These are phyloP conservation scores for Podaxis sp. DNA, from an alignment of 768 basidiomycete genomes.

Conservation along the genomic window DNA sequence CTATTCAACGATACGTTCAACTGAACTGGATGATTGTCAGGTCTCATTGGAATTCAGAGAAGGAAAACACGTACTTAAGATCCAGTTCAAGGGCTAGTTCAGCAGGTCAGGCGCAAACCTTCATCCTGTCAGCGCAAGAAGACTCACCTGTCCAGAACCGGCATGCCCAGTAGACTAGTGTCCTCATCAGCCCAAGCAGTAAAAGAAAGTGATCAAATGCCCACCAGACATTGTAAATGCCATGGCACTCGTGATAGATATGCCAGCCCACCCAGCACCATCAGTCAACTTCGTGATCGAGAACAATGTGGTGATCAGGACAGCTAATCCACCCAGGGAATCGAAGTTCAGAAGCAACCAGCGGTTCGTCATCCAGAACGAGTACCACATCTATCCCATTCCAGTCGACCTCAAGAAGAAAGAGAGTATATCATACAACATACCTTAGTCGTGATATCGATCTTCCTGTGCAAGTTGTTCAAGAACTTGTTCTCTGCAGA, in stretches of 20 bases:
- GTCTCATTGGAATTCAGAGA: neutral
- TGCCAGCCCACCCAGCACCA: conserved; percentile 60
- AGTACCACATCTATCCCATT: conserved; percentile 69
- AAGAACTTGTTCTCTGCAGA: conserved; percentile 79
- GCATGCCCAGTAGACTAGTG: conserved; percentile 49
- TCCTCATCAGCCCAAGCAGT: neutral
- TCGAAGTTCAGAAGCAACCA: conserved; percentile 88
- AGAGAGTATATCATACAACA: neutral
- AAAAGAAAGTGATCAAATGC: neutral
- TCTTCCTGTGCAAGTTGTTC: conserved; percentile 66
- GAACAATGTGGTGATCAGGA: conserved; percentile 75
- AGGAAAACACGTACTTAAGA: conserved; percentile 54
- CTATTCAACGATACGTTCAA: conserved; percentile 91
- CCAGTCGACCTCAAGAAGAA: neutral
- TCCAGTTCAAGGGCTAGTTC: conserved; percentile 61
- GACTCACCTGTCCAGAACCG: conserved; percentile 44
- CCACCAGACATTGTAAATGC: conserved; percentile 44
- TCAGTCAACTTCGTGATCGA: conserved; percentile 59
- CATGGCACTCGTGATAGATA: conserved; percentile 74
- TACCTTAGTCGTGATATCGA: conserved; percentile 79
- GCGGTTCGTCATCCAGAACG: conserved; percentile 87
- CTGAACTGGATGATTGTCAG: conserved; percentile 49
- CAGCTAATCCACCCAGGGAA: conserved; percentile 65
- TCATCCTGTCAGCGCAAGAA: neutral
- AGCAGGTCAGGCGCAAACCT: conserved; percentile 20